A percentile compares a stretch with the other conserved stretches of the same genome.
phyloP scores from a whole-genome alignment of 2,329 filamentous ascomycete genomes.

The Pseudogymnoascus sp. region DNA sequence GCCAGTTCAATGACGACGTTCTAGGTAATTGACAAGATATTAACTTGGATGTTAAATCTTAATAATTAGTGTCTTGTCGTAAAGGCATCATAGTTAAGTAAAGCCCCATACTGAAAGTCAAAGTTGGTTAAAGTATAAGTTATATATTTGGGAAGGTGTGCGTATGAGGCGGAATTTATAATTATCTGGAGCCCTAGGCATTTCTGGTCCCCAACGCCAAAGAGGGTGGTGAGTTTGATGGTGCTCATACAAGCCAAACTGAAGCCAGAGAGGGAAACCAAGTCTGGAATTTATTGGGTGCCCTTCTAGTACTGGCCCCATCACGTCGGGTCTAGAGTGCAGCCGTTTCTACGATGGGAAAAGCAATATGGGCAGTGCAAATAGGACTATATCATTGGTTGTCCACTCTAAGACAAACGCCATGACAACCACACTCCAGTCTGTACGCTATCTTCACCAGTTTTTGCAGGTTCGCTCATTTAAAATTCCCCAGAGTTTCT shows the following conservation, averaged over 20 bases:
- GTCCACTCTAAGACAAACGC: background rate
- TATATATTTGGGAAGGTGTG: background rate
- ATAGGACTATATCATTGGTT: background rate
- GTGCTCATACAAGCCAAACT: background rate
- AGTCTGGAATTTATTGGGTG: background rate
- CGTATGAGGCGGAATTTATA: background rate
- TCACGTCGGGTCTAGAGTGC: background rate
- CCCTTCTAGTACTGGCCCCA: background rate
- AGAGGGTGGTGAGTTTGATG: background rate
- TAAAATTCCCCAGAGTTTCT: background rate
- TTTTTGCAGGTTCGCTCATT: background rate
- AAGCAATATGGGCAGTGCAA: background rate
- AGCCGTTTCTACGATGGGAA: background rate
- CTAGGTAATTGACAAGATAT: background rate
- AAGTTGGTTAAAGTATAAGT: background rate
- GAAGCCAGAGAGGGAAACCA: background rate
- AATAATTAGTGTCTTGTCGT: background rate
- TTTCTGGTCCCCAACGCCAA: background rate
- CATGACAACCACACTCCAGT: background rate
- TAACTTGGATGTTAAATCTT: background rate
- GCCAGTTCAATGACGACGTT: background rate
- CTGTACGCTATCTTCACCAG: background rate
- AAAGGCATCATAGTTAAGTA: background rate
- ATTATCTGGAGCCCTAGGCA: background rate
- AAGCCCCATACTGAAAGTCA: background rate